Evolutionary conservation across 352 stramenopile species (phyloP).

Genomic region (Globisporangium paddicum): DNA sequence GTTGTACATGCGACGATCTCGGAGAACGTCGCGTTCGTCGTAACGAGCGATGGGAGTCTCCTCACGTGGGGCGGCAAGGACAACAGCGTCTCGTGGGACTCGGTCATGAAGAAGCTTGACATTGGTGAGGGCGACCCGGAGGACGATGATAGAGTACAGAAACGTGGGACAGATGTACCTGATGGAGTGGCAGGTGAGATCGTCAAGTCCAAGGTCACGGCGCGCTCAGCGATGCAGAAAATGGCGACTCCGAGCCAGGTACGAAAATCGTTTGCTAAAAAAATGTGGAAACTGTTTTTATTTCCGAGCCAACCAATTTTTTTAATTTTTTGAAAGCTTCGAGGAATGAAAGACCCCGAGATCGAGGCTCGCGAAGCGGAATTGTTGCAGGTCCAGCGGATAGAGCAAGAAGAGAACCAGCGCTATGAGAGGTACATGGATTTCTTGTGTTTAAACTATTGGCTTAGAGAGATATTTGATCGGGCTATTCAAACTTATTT

Average conservation of each 20-base stretch:
- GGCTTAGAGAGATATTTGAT: neutral
- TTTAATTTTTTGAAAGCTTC: conserved; percentile 23
- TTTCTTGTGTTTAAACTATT: too few relatives aligned
- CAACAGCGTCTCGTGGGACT: conserved; percentile 31
- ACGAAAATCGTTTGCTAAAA: neutral
- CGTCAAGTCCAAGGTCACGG: conserved; percentile 28
- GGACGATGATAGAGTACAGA: conserved; percentile 2
- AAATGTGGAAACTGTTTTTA: neutral
- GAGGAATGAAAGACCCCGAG: conserved; percentile 32
- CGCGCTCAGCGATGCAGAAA: conserved; percentile 46
- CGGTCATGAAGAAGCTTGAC: conserved; percentile 20
- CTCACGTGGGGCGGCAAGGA: conserved; percentile 88
- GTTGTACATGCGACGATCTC: conserved; percentile 72
- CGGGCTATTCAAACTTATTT: neutral
- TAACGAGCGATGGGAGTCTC: conserved; percentile 79
- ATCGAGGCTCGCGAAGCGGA: conserved; percentile 43
- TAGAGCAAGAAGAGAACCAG: conserved; percentile 43
- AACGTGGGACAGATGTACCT: neutral
- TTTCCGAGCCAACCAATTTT: neutral
- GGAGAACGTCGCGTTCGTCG: conserved; percentile 85
- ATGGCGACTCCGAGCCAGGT: conserved; percentile 44
- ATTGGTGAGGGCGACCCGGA: conserved; percentile 13
- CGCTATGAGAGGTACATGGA: conserved; percentile 41
- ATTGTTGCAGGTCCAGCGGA: conserved; percentile 35
- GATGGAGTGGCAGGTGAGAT: neutral